phyloP scores from a whole-genome alignment of 257 asterid species.

The Prunella vulgaris region DNA sequence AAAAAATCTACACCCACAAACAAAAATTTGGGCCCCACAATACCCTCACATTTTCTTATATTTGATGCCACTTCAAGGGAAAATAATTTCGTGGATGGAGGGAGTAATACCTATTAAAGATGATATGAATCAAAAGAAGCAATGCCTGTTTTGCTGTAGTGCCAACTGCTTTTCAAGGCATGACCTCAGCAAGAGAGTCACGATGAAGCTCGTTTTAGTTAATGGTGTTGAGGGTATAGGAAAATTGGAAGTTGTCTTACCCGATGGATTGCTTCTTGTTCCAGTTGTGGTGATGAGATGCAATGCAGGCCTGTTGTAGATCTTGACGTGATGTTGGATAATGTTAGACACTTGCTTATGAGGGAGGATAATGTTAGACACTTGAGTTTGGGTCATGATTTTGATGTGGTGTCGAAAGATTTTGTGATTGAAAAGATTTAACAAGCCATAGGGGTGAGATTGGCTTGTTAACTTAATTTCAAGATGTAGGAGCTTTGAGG shows the following conservation, averaged over 20 bases:
- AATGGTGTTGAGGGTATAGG: constrained; percentile 33
- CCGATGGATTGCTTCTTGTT: constrained; percentile 42
- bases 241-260: constrained; percentile 32
- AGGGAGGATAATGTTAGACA: constrained; percentile 26
- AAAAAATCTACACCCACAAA: too few relatives aligned
- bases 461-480: constrained; percentile 41
- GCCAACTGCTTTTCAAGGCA: constrained; percentile 22
- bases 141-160: constrained; percentile 11
- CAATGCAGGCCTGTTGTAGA: constrained; percentile 42
- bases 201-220: constrained; percentile 20
- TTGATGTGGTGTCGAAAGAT: constrained; percentile 43
- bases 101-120: constrained; percentile 29
- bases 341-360: constrained; percentile 24
- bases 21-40: too few relatives aligned
- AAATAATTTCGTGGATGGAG: too few relatives aligned
- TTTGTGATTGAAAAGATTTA: constrained; percentile 38
- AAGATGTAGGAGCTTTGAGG: constrained; percentile 35
- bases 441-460: constrained; percentile 41
- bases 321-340: constrained; percentile 32
- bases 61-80: too few relatives aligned
- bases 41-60: too few relatives aligned
- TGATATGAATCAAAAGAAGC: constrained; percentile 24
- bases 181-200: constrained; percentile 23
- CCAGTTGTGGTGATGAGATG: constrained; percentile 45
- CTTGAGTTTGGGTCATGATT: constrained; percentile 27